These are phyloP conservation scores for Poa pratensis DNA, from an alignment of 176 grass and related monocot genomes.

Conservation along the genomic window DNA sequence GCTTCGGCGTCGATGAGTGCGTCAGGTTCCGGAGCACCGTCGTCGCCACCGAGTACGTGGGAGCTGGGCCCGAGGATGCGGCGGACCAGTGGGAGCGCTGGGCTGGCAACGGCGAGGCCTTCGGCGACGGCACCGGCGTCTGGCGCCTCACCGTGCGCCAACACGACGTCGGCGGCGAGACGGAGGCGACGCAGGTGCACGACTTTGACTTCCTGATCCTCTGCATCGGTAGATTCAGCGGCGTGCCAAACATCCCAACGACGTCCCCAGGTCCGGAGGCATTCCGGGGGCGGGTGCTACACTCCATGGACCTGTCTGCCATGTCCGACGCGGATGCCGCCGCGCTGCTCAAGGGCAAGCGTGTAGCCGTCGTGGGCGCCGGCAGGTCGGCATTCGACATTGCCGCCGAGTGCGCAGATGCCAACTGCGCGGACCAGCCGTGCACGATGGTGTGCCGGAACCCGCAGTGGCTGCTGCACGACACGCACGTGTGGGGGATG, in stretches of 20 bases:
- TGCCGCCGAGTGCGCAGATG: slow-evolving; percentile 50
- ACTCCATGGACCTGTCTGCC: slow-evolving; percentile 58
- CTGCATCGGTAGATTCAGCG: slow-evolving; percentile 81
- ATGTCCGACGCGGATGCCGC: slow-evolving; percentile 49
- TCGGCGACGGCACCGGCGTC: slow-evolving; percentile 39
- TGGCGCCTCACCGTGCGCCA: slow-evolving; percentile 48
- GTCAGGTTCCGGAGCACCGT: slow-evolving; percentile 56
- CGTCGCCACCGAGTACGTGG: slow-evolving; percentile 52
- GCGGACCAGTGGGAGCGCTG: slow-evolving; percentile 49
- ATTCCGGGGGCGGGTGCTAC: slow-evolving; percentile 65
- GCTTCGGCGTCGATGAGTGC: slow-evolving; percentile 57
- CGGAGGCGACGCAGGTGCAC: slow-evolving; percentile 31
- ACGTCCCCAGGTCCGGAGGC: slow-evolving; percentile 60
- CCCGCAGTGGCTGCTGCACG: slow-evolving; percentile 48
- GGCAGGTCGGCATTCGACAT: slow-evolving; percentile 52
- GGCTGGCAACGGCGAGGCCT: slow-evolving; percentile 73
- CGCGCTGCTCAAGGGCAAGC: slow-evolving; percentile 52
- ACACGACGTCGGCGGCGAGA: neutral
- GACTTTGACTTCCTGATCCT: slow-evolving; percentile 77
- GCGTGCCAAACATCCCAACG: slow-evolving; percentile 63
- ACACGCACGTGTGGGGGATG: slow-evolving; percentile 34
- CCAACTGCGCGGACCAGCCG: slow-evolving; percentile 46
- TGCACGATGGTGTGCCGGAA: slow-evolving; percentile 57
- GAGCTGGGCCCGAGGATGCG: neutral
- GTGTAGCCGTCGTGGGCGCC: slow-evolving; percentile 52